phyloP scores from a whole-genome alignment of 148 eudicot species.

The Salicornia ramosissima region DNA sequence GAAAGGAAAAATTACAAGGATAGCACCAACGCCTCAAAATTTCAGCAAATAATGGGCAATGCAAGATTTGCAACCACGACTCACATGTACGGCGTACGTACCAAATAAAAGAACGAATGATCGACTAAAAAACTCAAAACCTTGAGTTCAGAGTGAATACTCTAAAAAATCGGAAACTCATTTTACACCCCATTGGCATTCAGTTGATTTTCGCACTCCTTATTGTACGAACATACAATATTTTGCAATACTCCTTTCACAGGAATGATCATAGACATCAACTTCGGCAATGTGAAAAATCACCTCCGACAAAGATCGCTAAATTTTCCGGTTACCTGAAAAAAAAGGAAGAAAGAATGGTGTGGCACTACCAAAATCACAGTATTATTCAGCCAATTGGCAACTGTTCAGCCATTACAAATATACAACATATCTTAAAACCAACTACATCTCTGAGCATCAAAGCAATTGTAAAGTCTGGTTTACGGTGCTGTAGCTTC shows the following conservation, averaged over 20 bases:
- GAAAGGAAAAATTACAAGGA: background rate
- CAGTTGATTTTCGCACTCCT: background rate
- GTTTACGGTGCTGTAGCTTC: slow-evolving; percentile 11
- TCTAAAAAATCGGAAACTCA: background rate
- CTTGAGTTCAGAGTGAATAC: background rate
- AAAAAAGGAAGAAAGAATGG: slow-evolving; percentile 18
- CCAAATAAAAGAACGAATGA: background rate
- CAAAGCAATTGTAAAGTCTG: slow-evolving; percentile 4
- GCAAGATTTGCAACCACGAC: background rate
- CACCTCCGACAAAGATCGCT: background rate
- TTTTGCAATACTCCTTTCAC: background rate
- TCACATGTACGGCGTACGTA: background rate
- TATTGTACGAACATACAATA: background rate
- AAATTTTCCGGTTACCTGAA: background rate
- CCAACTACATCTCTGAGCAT: slow-evolving; percentile 10
- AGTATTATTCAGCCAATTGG: slow-evolving; percentile 28
- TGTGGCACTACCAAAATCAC: slow-evolving; percentile 34
- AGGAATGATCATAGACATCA: slow-evolving; percentile 3
- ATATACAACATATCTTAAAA: slow-evolving; percentile 26
- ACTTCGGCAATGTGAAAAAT: slow-evolving; percentile 5
- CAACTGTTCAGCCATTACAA: slow-evolving; percentile 31
- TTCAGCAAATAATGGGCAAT: too few species aligned
- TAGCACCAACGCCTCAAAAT: background rate
- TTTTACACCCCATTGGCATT: background rate
- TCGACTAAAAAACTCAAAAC: background rate